Evolutionary conservation across 176 grass and related monocot species (phyloP), one percentile per base, ranked within the genome.

Genomic region (Thinopyrum elongatum): DNA sequence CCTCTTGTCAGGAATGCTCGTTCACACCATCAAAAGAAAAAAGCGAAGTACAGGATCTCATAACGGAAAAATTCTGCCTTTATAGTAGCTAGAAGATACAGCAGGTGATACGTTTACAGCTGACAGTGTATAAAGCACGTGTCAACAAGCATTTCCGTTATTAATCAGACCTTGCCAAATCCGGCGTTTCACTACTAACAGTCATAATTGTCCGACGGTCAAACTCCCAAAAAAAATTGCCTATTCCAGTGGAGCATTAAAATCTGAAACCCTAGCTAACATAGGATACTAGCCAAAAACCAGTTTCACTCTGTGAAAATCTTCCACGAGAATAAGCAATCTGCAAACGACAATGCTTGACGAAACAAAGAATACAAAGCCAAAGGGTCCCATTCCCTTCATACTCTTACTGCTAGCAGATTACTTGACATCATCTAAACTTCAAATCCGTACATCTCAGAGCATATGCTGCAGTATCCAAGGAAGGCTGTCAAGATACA

Each of bases 131-230:
- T 49, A 76, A 82, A 84, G 59, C 26, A 49, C 26, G 58, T 76
- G 19, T 49, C 17, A 15, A 65, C 70, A 49, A 76, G 70, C 27
- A 64, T 42, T 26, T 84, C 39, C 1, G 25, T 49, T 19, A 10
- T 10, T 75, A 75, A 81, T 15, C 55, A 63, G 41, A 75, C 57
- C 26, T 83, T 84, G 57, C 70, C 19, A 25, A 84, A 64, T 84
- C 70, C 2, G 2, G 34, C 25, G 7, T 47, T 64, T 21, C 38
- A 21, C 17, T 46, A 25, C 38, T 26, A 76, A 28, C 30, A 4
- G 15, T 12, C n/a, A 27, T 9, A 72, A 75, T n/a, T 49, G 12
- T 55, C 6, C 21, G 49, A 68, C 13, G 27, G 26, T 63, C 44
- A 33, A 25, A 34, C 38, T 64, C 38, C 27, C 57, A 64, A 30